Evolutionary conservation across 2,329 filamentous ascomycete species (phyloP).

Genomic region (Cladobotryum protrusum): DNA sequence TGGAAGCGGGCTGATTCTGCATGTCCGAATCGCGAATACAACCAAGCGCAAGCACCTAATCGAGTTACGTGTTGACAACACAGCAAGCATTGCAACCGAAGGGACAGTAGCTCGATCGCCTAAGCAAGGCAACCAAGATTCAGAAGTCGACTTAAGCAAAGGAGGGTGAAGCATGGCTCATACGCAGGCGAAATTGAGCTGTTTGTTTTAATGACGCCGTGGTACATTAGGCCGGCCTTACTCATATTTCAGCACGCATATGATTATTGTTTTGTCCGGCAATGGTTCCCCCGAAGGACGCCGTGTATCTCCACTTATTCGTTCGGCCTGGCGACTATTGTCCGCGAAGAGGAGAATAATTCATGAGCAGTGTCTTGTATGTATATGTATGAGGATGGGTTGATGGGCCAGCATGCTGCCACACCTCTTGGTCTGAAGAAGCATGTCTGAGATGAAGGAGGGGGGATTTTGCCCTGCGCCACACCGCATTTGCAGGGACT

Average conservation of each 20-base stretch:
- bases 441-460: slow-evolving; percentile 13
- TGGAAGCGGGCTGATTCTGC: slow-evolving; percentile 1
- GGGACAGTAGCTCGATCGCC: not conserved
- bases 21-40: not conserved
- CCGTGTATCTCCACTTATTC: too few relatives aligned
- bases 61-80: slow-evolving; percentile 4
- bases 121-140: not conserved
- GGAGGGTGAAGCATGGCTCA: not conserved
- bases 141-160: not conserved
- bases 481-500: slow-evolving; percentile 22
- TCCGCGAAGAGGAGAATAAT: too few relatives aligned
- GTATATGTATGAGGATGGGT: not conserved
- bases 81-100: not conserved
- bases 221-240: too few relatives aligned
- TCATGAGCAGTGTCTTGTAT: not conserved
- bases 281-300: too few relatives aligned
- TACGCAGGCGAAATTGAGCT: not conserved
- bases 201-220: not conserved
- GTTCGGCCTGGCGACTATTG: too few relatives aligned
- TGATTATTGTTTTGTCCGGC: too few relatives aligned
- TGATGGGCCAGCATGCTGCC: not conserved
- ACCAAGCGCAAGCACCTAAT: too few relatives aligned
- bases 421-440: slow-evolving; percentile 3
- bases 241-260: too few relatives aligned
- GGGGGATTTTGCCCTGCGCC: slow-evolving; percentile 13